Conservation (phyloP, 257 asterid species). For the Knoxia roxburghii region DNA sequence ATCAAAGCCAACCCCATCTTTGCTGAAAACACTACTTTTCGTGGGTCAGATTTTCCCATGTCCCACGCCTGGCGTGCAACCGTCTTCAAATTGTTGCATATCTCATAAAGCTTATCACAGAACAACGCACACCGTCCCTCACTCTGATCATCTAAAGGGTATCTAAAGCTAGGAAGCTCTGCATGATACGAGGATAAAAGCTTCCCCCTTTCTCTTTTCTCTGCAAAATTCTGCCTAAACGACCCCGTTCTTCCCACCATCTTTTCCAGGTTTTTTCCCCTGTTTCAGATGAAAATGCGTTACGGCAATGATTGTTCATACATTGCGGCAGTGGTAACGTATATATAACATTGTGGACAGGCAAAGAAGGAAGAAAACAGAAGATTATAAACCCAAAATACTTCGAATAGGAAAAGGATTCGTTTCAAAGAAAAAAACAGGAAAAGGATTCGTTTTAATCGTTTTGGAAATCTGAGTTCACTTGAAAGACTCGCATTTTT, state of each 20-base stretch:
- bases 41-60: conserved; percentile 66
- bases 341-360: too few species aligned
- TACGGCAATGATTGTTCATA: neutral
- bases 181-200: conserved; percentile 21
- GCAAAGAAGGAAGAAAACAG: neutral
- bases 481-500: neutral
- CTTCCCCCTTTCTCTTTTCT: conserved; percentile 26
- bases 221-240: conserved; percentile 29
- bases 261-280: neutral
- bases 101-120: conserved; percentile 2
- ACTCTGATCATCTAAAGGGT: neutral
- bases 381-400: neutral
- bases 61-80: conserved; percentile 33
- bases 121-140: conserved; percentile 10
- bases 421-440: too few species aligned
- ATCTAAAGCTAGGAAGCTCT: conserved; percentile 15
- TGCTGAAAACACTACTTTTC: conserved; percentile 51
- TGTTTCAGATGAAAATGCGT: neutral
- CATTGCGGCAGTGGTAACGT: neutral
- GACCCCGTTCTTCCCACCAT: conserved; percentile 27
- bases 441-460: too few species aligned
- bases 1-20: conserved; percentile 66
- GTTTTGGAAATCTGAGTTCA: neutral
- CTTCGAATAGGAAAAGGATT: neutral
- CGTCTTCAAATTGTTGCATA: conserved; percentile 21